Conservation (phyloP, 164 flowering plant genomes). For the Annona cherimola region DNA sequence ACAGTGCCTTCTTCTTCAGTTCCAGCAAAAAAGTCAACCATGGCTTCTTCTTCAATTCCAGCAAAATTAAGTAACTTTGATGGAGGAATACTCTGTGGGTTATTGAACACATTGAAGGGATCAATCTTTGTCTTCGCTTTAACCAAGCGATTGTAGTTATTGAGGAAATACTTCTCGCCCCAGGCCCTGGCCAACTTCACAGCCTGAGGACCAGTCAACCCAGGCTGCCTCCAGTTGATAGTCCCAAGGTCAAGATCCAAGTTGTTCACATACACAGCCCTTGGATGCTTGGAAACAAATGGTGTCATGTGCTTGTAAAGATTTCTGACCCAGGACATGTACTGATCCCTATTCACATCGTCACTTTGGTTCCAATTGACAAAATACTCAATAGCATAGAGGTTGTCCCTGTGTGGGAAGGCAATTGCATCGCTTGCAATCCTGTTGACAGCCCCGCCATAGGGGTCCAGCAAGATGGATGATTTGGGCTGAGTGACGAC, state of each 20-base stretch:
- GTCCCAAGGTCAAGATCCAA: conserved; percentile 28
- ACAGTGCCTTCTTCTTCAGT: too few relatives aligned
- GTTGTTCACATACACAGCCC: conserved; percentile 22
- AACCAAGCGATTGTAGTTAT: conserved; percentile 45
- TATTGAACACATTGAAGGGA: conserved; percentile 38
- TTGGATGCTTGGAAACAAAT: conserved; percentile 17
- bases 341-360: neutral
- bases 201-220: neutral
- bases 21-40: too few relatives aligned
- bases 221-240: neutral
- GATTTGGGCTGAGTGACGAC: conserved; percentile 17
- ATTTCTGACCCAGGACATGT: conserved; percentile 14
- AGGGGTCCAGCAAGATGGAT: conserved; percentile 21
- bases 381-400: conserved; percentile 20
- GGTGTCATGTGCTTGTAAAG: conserved; percentile 21
- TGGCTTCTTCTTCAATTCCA: neutral
- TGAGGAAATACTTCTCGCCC: conserved; percentile 56
- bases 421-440: conserved; percentile 10
- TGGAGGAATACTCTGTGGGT: conserved; percentile 58
- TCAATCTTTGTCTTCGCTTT: conserved; percentile 40
- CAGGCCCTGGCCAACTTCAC: conserved; percentile 35
- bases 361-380: conserved; percentile 18
- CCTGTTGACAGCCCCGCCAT: conserved; percentile 18
- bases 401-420: conserved; percentile 25
- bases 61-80: neutral